Evolutionary conservation across 768 basidiomycete genomes (phyloP).

Genomic region (Boletus subcaerulescens): DNA sequence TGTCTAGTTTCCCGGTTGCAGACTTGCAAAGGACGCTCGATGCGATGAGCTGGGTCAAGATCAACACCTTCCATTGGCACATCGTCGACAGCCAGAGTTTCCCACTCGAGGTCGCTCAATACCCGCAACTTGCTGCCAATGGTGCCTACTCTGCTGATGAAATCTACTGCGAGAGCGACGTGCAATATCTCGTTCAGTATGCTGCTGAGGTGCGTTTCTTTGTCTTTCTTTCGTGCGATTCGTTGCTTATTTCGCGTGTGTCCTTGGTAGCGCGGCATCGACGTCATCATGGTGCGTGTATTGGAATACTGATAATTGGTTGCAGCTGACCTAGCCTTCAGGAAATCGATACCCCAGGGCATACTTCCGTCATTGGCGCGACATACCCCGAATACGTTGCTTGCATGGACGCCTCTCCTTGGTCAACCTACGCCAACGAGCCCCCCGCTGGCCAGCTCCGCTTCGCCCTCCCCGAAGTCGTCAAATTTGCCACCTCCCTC

Average conservation of each 20-base stretch:
- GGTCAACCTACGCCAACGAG: constrained; percentile 61
- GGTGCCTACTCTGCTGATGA: constrained; percentile 64
- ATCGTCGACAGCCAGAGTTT: constrained; percentile 80
- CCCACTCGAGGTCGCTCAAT: constrained; percentile 63
- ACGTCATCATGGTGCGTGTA: constrained; percentile 51
- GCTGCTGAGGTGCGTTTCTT: constrained; percentile 61
- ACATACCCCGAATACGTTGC: constrained; percentile 76
- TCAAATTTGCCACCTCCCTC: constrained; percentile 56
- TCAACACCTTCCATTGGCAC: constrained; percentile 82
- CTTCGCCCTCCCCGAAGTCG: constrained; percentile 57
- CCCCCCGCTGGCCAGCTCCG: constrained; percentile 85
- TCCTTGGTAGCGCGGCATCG: constrained; percentile 57
- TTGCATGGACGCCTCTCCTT: constrained; percentile 55
- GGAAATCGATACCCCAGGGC: constrained; percentile 86
- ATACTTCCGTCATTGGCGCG: constrained; percentile 61
- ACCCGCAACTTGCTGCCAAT: constrained; percentile 53
- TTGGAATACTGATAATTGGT: neutral
- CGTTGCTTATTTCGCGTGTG: constrained; percentile 6
- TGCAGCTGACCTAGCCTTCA: constrained; percentile 17
- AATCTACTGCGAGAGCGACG: constrained; percentile 54
- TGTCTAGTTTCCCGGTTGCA: constrained; percentile 35
- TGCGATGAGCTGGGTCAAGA: constrained; percentile 54
- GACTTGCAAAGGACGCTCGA: constrained; percentile 46
- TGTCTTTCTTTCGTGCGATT: neutral
- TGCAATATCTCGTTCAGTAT: constrained; percentile 60